Evolutionary conservation across 2,329 filamentous ascomycete genomes (phyloP).

Genomic region (Xylariaceae sp.): DNA sequence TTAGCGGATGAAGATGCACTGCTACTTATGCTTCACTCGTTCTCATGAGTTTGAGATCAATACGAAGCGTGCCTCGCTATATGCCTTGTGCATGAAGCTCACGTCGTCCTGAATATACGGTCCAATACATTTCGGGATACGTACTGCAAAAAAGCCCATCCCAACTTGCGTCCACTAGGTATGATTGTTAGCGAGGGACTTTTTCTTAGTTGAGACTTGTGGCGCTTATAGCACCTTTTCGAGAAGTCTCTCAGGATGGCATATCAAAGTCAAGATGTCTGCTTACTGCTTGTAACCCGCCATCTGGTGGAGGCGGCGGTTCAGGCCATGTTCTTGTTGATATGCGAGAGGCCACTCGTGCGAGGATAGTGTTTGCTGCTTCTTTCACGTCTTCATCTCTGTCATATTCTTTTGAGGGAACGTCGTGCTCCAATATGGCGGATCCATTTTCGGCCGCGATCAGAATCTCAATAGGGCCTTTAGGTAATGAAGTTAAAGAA

Average conservation of each 20-base stretch:
- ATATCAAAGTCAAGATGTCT: not conserved
- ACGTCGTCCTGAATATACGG: too few relatives aligned
- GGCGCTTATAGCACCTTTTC: not conserved
- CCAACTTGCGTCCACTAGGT: constrained; percentile 34
- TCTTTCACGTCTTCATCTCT: constrained; percentile 23
- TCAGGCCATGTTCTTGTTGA: constrained; percentile 30
- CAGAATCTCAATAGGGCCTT: constrained; percentile 11
- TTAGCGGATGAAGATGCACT: not conserved
- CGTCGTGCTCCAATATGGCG: not conserved
- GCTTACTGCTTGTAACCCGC: constrained; percentile 28
- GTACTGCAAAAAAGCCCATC: constrained; percentile 33
- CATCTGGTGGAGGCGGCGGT: constrained; percentile 31
- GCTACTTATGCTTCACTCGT: too few relatives aligned
- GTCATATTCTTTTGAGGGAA: constrained; percentile 6
- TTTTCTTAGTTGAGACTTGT: not conserved
- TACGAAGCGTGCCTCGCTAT: not conserved
- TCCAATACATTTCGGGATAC: not conserved
- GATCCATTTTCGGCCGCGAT: constrained; percentile 5
- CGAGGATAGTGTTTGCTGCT: constrained; percentile 29
- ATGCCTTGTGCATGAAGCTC: not conserved
- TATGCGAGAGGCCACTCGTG: constrained; percentile 28
- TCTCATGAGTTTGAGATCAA: too few relatives aligned
- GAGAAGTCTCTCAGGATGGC: not conserved
- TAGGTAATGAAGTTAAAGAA: constrained; percentile 14
- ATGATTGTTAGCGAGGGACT: not conserved